Evolutionary conservation across 768 basidiomycete genomes (phyloP), one percentile per base, ranked within the genome.

Genomic region (Omphalotus guepiniiformis): DNA sequence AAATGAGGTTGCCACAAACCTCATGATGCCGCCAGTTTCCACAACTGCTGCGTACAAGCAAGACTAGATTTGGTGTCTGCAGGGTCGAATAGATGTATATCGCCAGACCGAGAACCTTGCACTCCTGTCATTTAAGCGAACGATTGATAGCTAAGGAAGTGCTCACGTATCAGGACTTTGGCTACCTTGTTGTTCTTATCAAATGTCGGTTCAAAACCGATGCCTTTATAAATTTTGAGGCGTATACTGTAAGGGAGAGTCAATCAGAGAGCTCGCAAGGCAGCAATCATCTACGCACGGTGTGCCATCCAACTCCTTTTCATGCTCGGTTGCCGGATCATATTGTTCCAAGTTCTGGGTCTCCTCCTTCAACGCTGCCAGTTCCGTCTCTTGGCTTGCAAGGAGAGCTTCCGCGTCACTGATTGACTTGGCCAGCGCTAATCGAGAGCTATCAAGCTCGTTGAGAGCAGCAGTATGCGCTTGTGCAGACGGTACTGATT

Each of bases 261-360:
- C 38, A 51, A 12, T 52, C 12, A 18, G 26, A n/a, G 19, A 42
- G 32, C 29, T 22, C 35, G 4, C 2, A 34, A 25, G 15, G 26
- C 30, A 50, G 36, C 32, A 34, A 52, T 27, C 27, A 28, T 40
- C 19, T 26, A 23, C 23, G 65, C 85, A 89, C 88, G 75, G 65
- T 36, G 78, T 79, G 16, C 83, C 79, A 56, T 86, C 83, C 29
- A 90, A 63, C 42, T 87, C 80, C 39, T 71, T 76, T 50, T 78
- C 80, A 53, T 88, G 87, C 51, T 88, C 85, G 16, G 73, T 63
- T 6, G 86, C 83, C 18, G 86, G 83, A 61, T 91, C 88, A 42
- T 77, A 81, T 34, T 73, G 73, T 58, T 90, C 87, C 50, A 88
- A 60, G 34, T 61, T 64, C 26, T 74, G 72, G 0, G 75, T 75